phyloP scores from a whole-genome alignment of 148 eudicot genomes.

The Arctostaphylos glauca region DNA sequence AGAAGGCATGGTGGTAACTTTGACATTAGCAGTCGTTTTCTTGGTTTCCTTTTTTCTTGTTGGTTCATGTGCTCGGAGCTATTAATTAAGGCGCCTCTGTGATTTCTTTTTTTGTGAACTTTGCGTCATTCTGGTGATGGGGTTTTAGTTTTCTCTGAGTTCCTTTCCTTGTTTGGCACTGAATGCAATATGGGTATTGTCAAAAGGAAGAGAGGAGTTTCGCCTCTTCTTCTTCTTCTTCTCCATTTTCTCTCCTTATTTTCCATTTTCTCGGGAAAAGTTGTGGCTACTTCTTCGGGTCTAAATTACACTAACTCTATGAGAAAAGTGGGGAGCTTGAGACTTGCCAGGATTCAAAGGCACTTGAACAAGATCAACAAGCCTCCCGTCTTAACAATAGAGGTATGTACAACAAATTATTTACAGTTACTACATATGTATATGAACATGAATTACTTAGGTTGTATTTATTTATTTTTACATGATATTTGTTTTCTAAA shows the following conservation, averaged over 20 bases:
- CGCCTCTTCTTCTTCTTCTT: constrained; percentile 3
- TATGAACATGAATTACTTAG: background rate
- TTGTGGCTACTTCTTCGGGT: constrained; percentile 23
- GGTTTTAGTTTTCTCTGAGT: background rate
- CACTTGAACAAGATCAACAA: constrained; percentile 76
- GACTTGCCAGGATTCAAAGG: constrained; percentile 74
- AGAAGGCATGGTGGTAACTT: background rate
- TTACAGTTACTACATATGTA: background rate
- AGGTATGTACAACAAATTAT: constrained; percentile 37
- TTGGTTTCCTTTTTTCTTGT: constrained; percentile 2
- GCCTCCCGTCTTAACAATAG: constrained; percentile 67
- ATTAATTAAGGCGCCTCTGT: constrained; percentile 9
- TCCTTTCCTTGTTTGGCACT: constrained; percentile 26
- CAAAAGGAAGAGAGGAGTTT: constrained; percentile 12
- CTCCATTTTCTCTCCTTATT: constrained; percentile 20
- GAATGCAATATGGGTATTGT: constrained; percentile 26
- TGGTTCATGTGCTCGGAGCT: constrained; percentile 9
- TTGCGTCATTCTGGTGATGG: constrained; percentile 22
- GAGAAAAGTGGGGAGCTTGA: constrained; percentile 67
- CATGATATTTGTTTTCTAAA: background rate
- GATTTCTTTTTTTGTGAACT: background rate
- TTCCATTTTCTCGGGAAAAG: constrained; percentile 26
- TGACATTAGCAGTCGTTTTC: constrained; percentile 39
- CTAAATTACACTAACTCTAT: constrained; percentile 62
- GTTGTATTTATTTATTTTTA: background rate